Base-by-base conservation (phyloP, 2,329 filamentous ascomycete species). In the Sporothrix luriei region DNA sequence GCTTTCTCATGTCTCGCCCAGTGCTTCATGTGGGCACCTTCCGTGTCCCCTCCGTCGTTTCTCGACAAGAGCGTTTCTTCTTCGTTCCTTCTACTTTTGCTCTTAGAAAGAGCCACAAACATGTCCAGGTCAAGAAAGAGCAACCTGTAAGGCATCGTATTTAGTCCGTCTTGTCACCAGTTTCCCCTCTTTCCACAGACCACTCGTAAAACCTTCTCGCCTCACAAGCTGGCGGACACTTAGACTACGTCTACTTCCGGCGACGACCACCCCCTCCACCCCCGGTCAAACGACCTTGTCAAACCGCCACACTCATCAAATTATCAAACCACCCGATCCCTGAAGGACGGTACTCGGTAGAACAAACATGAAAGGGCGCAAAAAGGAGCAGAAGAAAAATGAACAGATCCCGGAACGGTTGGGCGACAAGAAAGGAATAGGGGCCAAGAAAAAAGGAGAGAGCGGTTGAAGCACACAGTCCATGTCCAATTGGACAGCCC, bases 281-380 rank as follows among this genome's bases (percentile, higher is more conserved):
- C 55, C 55, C 26, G 46, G 43, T 54, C 38, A 40, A 68, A 40
- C 46, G 67, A 49, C 66, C 66, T 62, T 59, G 67, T 68, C 55
- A 68, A 68, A 52, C 67, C 67, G 67, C 46, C 67, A 46, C 29
- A 51, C 67, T 51, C 55, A 62, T 46, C 49, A 64, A 48, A 62
- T 55, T 52, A 54, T 46, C 48, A 65, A 64, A 62, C 68, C 68
- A 48, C 38, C 57, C 68, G 59, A 49, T 55, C 49, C 59, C 59
- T 33, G 48, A 46, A 51, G 43, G 48, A 61, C 57, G 68, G 68
- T 65, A 49, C 59, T 57, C 57, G 33, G 21, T 43, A 43, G 43
- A 29, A n/a, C 14, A 33, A 24, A 29, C 29, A 26, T 9, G 21
- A 54, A 24, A n/a, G 49, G 29, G 38, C 13, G 13, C 33, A 21